These are phyloP conservation scores for Iberis pinnata DNA, from an alignment of 345 rosid species.

Conservation along the genomic window DNA sequence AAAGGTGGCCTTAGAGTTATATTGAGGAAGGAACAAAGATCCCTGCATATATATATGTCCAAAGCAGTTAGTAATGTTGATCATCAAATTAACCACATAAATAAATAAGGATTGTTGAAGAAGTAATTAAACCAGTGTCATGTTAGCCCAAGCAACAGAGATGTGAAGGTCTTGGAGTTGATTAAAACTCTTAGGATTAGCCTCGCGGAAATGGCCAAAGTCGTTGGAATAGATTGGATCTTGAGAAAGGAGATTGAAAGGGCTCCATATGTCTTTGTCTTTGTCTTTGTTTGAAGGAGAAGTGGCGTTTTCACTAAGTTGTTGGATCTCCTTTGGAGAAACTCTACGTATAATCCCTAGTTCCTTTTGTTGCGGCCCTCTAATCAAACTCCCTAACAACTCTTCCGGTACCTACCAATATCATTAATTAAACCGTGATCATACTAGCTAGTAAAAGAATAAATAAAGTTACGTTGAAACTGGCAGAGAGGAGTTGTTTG, in stretches of 20 bases:
- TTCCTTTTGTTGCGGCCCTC: constrained; percentile 25
- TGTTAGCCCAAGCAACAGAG: constrained; percentile 26
- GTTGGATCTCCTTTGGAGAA: constrained; percentile 28
- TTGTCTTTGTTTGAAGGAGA: constrained; percentile 25
- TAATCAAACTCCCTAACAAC: constrained; percentile 28
- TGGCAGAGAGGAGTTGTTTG: constrained; percentile 33
- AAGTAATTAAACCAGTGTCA: constrained; percentile 34
- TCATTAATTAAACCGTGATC: neutral
- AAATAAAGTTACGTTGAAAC: constrained; percentile 35
- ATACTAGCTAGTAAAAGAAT: too few relatives aligned
- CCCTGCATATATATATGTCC: constrained; percentile 28
- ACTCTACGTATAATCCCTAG: constrained; percentile 27
- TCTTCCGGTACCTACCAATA: constrained; percentile 38
- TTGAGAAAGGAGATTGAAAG: constrained; percentile 30
- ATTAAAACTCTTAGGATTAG: constrained; percentile 27
- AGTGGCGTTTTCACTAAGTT: constrained; percentile 22
- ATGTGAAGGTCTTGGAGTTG: constrained; percentile 36
- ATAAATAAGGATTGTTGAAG: neutral
- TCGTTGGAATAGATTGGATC: constrained; percentile 39
- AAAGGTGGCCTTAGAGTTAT: constrained; percentile 33
- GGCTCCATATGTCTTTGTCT: constrained; percentile 12
- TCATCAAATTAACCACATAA: neutral
- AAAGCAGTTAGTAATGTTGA: neutral
- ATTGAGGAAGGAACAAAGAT: constrained; percentile 42
- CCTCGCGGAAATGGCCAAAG: constrained; percentile 40